Evolutionary conservation across 306 rosid species (phyloP).

Genomic region (Fagus sylvatica): DNA sequence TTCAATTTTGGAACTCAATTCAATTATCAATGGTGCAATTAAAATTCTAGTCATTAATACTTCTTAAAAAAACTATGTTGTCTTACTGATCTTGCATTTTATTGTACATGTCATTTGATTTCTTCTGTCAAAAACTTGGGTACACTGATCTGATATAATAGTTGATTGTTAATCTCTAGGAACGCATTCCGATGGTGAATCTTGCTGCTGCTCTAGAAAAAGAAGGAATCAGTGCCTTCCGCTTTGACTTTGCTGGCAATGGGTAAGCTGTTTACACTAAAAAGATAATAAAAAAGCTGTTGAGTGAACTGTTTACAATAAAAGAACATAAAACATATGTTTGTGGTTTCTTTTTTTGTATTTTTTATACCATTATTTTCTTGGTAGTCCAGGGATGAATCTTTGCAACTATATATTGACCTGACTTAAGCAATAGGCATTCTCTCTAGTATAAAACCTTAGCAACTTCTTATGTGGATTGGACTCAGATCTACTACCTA

Average conservation of each 20-base stretch:
- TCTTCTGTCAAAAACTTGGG: conserved; percentile 20
- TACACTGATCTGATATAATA: conserved; percentile 9
- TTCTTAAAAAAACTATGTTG: not conserved
- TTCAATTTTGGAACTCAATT: not conserved
- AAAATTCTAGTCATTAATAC: not conserved
- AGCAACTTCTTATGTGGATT: not conserved
- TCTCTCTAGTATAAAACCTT: not conserved
- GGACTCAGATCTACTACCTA: not conserved
- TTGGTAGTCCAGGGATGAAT: not conserved
- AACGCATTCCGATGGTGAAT: conserved; percentile 82
- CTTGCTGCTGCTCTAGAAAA: conserved; percentile 67
- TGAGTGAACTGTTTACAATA: conserved; percentile 10
- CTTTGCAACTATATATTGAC: not conserved
- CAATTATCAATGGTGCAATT: not conserved
- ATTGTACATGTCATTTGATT: too few relatives aligned
- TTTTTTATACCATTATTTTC: not conserved
- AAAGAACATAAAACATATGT: not conserved
- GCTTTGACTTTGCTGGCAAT: conserved; percentile 90
- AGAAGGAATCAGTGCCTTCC: conserved; percentile 61
- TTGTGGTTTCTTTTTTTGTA: not conserved
- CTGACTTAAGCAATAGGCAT: not conserved
- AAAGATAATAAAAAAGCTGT: not conserved
- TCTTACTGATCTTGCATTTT: not conserved
- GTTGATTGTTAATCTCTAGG: conserved; percentile 41
- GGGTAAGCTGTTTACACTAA: conserved; percentile 52